Evolutionary conservation across 225 moss, liverwort and hornwort species (phyloP).

Genomic region (Antitrichia curtipendula): DNA sequence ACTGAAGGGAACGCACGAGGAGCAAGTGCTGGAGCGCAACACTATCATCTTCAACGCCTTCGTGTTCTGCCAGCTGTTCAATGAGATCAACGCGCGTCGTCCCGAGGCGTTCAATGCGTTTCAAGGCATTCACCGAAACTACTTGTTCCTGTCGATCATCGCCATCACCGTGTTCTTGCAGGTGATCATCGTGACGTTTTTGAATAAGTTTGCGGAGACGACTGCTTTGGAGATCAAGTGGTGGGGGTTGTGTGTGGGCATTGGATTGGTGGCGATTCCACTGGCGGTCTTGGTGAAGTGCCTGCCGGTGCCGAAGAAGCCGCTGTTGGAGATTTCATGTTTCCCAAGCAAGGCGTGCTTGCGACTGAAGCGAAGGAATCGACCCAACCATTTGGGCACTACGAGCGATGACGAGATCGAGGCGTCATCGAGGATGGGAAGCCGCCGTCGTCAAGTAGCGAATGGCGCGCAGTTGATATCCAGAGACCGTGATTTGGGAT

Average conservation of each 20-base stretch:
- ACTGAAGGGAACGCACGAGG: slow-evolving; percentile 2
- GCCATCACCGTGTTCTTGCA: slow-evolving; percentile 21
- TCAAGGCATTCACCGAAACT: slow-evolving; percentile 17
- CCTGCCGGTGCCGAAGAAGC: slow-evolving; percentile 12
- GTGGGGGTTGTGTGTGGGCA: slow-evolving; percentile 23
- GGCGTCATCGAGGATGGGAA: neutral
- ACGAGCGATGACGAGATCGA: neutral
- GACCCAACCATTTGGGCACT: neutral
- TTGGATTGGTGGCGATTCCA: slow-evolving; percentile 6
- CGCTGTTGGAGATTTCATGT: slow-evolving; percentile 18
- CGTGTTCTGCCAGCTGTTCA: slow-evolving; percentile 47
- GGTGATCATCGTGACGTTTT: slow-evolving; percentile 29
- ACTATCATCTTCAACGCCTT: slow-evolving; percentile 56
- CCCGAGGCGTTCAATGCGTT: slow-evolving; percentile 21
- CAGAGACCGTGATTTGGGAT: neutral
- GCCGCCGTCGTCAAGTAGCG: neutral
- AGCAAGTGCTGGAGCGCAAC: slow-evolving; percentile 11
- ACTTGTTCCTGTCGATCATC: slow-evolving; percentile 16
- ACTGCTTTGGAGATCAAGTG: slow-evolving; percentile 8
- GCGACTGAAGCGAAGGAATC: slow-evolving; percentile 12
- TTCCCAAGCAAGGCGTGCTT: slow-evolving; percentile 11
- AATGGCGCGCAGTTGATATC: neutral
- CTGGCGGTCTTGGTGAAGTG: slow-evolving; percentile 13
- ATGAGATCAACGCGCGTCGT: slow-evolving; percentile 36
- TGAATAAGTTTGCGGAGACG: slow-evolving; percentile 34